Conservation (phyloP, 768 basidiomycete species). For the Collybia sp. region DNA sequence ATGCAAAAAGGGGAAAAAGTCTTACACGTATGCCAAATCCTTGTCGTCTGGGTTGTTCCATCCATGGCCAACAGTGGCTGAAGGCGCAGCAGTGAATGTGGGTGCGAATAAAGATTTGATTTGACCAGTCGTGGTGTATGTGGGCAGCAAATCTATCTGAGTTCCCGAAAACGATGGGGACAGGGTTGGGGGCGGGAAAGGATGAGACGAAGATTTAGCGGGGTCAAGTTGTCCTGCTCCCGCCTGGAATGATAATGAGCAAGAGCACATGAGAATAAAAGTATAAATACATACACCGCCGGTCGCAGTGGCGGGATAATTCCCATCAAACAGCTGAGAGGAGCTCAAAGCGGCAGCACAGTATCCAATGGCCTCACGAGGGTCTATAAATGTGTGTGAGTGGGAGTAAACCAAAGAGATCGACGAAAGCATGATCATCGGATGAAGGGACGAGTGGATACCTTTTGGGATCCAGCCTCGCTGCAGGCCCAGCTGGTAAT, state of each 20-base stretch:
- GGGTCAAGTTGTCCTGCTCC: conserved; percentile 60
- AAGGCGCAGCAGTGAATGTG: conserved; percentile 54
- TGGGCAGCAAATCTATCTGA: conserved; percentile 50
- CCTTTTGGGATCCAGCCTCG: conserved; percentile 86
- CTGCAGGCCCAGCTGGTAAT: conserved; percentile 82
- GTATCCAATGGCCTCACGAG: conserved; percentile 40
- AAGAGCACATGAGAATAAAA: neutral
- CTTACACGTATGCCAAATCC: conserved; percentile 48
- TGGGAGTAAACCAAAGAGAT: neutral
- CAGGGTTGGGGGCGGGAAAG: conserved; percentile 65
- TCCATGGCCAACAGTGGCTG: conserved; percentile 57
- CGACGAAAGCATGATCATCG: neutral
- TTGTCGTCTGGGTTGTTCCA: conserved; percentile 75
- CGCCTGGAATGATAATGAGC: conserved; percentile 19
- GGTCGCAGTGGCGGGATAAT: conserved; percentile 62
- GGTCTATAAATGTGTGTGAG: conserved; percentile 24
- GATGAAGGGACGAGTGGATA: conserved; percentile 11
- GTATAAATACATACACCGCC: conserved; percentile 42
- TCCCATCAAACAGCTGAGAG: conserved; percentile 44
- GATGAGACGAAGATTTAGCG: conserved; percentile 39
- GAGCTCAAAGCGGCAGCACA: conserved; percentile 33
- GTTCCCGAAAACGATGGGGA: conserved; percentile 48
- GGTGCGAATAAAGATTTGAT: conserved; percentile 59
- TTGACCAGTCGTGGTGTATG: conserved; percentile 68
- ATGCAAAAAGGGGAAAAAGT: conserved; percentile 4